Evolutionary conservation across 2,329 filamentous ascomycete species (phyloP).

Genomic region (Colletotrichum sansevieriae): DNA sequence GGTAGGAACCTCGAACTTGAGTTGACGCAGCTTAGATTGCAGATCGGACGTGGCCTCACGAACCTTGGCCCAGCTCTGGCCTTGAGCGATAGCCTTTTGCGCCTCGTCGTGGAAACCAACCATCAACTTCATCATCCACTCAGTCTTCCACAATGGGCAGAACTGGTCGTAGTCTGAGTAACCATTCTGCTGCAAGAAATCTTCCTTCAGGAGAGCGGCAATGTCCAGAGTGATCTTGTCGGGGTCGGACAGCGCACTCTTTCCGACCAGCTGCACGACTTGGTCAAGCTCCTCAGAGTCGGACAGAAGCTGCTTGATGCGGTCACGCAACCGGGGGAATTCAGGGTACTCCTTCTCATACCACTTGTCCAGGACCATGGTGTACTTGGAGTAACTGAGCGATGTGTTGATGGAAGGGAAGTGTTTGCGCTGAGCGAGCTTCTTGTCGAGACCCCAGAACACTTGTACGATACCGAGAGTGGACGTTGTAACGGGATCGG

Average conservation of each 20-base stretch:
- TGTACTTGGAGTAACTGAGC: conserved; percentile 98
- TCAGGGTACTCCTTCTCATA: conserved; percentile 95
- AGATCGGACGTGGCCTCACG: conserved; percentile 90
- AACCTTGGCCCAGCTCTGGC: conserved; percentile 92
- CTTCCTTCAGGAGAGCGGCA: conserved; percentile 92
- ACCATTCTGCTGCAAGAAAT: conserved; percentile 98
- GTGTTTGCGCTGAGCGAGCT: conserved; percentile 98
- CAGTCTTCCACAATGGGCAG: conserved; percentile 99
- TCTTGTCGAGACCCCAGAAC: conserved; percentile 99
- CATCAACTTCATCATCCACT: conserved; percentile 99
- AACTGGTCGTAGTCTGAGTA: conserved; percentile 99
- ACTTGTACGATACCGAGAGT: conserved; percentile 98
- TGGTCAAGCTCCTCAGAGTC: conserved; percentile 98
- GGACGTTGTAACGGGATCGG: conserved; percentile 93
- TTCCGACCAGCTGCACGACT: conserved; percentile 97
- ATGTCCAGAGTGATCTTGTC: conserved; percentile 99
- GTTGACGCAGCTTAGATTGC: conserved; percentile 84
- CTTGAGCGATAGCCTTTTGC: conserved; percentile 93
- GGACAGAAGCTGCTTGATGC: conserved; percentile 92
- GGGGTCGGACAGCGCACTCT: conserved; percentile 93
- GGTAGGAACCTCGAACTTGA: conserved; percentile 96
- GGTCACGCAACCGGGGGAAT: conserved; percentile 92
- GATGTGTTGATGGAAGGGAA: conserved; percentile 98
- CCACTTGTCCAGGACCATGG: conserved; percentile 86
- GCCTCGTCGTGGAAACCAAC: conserved; percentile 98